Conservation (phyloP, 768 basidiomycete species). For the Lactarius akahatsu region DNA sequence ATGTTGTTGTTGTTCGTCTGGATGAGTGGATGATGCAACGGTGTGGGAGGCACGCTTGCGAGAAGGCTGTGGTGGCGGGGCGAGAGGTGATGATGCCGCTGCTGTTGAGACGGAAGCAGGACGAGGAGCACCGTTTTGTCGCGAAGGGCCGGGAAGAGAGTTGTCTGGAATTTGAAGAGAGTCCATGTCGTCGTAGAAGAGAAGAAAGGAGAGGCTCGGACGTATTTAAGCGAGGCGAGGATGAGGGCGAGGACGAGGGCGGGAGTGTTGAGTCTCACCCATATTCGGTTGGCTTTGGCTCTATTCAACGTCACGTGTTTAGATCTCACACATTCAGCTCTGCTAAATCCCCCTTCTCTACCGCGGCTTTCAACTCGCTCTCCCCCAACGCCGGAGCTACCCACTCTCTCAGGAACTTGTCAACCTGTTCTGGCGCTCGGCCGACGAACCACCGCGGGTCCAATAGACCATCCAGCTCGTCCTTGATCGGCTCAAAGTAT, state of each 20-base stretch:
- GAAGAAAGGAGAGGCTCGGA: background rate
- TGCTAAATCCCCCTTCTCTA: conserved; percentile 53
- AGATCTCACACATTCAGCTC: conserved; percentile 55
- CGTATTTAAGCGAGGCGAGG: background rate
- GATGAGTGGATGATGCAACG: conserved; percentile 53
- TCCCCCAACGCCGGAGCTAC: conserved; percentile 78
- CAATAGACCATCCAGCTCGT: conserved; percentile 72
- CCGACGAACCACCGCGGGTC: conserved; percentile 90
- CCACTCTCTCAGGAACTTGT: conserved; percentile 82
- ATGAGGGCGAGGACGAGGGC: background rate
- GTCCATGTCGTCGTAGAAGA: conserved; percentile 34
- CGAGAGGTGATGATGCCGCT: conserved; percentile 47
- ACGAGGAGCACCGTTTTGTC: conserved; percentile 43
- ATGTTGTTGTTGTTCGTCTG: conserved; percentile 39
- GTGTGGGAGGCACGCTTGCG: conserved; percentile 74
- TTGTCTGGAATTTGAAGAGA: conserved; percentile 47
- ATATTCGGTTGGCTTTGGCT: background rate
- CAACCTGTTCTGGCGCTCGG: conserved; percentile 93
- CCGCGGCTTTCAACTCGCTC: conserved; percentile 52
- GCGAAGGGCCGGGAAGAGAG: conserved; percentile 47
- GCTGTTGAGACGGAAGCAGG: conserved; percentile 61
- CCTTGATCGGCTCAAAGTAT: conserved; percentile 91
- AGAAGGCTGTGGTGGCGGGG: conserved; percentile 38
- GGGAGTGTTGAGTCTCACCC: background rate
- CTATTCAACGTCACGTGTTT: conserved; percentile 35